Base-by-base conservation (phyloP, 2,329 filamentous ascomycete genomes). In the Exophiala spinifera region DNA sequence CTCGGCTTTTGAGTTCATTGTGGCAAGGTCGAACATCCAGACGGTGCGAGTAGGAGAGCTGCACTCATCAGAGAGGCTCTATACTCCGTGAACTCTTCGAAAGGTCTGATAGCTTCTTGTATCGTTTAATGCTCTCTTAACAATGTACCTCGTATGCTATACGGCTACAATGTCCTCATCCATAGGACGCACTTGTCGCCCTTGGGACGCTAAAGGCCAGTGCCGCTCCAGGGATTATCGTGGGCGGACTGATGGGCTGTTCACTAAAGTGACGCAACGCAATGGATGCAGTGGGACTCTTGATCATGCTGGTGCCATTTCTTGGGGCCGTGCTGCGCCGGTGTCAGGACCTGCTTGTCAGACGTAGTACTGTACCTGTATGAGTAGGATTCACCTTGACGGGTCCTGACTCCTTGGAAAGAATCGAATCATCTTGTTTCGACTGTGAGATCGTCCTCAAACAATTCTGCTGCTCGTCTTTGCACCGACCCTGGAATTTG, bases 211-310 rank as follows among this genome's bases (percentile, higher is more conserved):
- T 31, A 17, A 15, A 39, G 34, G 8, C 15, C 17, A 6, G 37
- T 28, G n/a, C 4, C n/a, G n/a, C n/a, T n/a, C n/a, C n/a, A n/a
- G n/a, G n/a, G n/a, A n/a, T n/a, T n/a, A n/a, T 19, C 37, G 28
- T 31, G 28, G 28, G 21, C 37, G 45, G 28, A 31, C 28, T 31
- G 28, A 15, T 55, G 42, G 47, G 20, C 40, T 43, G 31, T 13
- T 15, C 19, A 15, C 15, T 23, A 53, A 33, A 46, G 51, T 57
- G 55, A 57, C 55, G 55, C 55, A 57, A 57, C 55, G n/a, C n/a
- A n/a, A n/a, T n/a, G n/a, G 45, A 34, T 40, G 51, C 17, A 49
- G 51, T 47, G 55, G 51, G 54, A 44, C 51, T 48, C 42, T 40
- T n/a, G 46, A 49, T 33, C 20, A 45, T 23, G 19, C 15, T 45